Evolutionary conservation across 768 basidiomycete species (phyloP), one percentile per base, ranked within the genome.

Genomic region (Pleurotus sapidus): DNA sequence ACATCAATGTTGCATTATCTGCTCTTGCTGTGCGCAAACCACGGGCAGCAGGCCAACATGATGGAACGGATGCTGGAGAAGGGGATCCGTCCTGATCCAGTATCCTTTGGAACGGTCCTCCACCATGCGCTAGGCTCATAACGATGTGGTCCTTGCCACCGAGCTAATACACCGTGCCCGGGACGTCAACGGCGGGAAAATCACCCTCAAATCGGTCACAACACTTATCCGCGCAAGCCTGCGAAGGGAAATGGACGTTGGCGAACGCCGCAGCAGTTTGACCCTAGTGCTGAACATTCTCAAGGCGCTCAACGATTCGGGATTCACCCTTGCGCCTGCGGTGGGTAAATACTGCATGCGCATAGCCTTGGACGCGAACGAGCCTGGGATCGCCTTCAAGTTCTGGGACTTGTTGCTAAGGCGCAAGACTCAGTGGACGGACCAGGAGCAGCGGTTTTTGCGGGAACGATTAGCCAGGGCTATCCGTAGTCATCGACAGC

Each of bases 1-100:
- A 91, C 64, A 71, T 88, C 49, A 89, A 88, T 63, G 80, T 91
- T 49, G 78, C 77, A 40, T 74, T 91, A 55, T 73, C 75, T 3
- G 80, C 77, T 8, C 67, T 88, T 51, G 80, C 86, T 24, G 71
- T 75, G 57, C 67, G 77, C 59, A 70, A 79, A 43, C 80, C 86
- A 18, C 68, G 69, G 9, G 63, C 63, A 14, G 89, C 84, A 1
- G 72, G 72, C 70, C 18, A 62, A 59, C 15, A 72, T 84, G 63
- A 65, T 90, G n/a, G 63, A 73, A 55, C 73, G 74, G 30, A 87
- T 89, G 83, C 61, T 71, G 1, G 61, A 68, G 14, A 62, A 63
- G 23, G 83, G 84, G 15, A 59, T 87, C 25, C 64, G 62, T 39
- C 86, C 86, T 0, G 81, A 84, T 64, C 70, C 68, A 18, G 75